Conservation (phyloP, 495 filamentous ascomycete species). For the Podospora fimiseda region DNA sequence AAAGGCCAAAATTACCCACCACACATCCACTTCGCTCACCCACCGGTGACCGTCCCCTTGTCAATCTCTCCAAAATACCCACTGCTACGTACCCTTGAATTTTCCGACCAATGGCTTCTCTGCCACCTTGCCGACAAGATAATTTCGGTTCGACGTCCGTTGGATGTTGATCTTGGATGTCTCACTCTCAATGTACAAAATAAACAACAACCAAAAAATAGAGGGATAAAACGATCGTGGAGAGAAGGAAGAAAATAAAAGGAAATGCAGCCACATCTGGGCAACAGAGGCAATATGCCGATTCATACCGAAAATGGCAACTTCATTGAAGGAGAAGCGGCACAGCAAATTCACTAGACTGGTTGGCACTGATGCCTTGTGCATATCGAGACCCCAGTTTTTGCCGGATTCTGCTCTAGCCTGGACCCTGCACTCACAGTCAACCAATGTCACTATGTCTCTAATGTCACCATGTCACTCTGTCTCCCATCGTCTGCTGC, state of each 20-base stretch:
- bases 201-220: too few species aligned
- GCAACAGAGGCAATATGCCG: background rate
- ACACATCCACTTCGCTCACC: background rate
- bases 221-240: too few species aligned
- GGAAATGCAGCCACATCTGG: background rate
- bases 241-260: too few species aligned
- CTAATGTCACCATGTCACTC: too few species aligned
- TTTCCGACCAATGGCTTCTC: background rate
- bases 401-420: too few species aligned
- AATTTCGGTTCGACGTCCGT: background rate
- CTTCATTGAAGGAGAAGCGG: background rate
- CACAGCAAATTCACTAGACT: background rate
- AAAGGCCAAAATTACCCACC: background rate
- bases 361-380: background rate
- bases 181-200: too few species aligned
- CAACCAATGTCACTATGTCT: too few species aligned
- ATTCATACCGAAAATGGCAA: background rate
- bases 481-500: too few species aligned
- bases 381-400: background rate
- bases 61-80: too few species aligned
- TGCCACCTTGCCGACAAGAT: background rate
- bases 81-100: background rate
- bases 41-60: too few species aligned
- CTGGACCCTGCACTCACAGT: background rate
- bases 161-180: background rate